phyloP scores from a whole-genome alignment of 768 basidiomycete species.

The Megacollybia marginata region DNA sequence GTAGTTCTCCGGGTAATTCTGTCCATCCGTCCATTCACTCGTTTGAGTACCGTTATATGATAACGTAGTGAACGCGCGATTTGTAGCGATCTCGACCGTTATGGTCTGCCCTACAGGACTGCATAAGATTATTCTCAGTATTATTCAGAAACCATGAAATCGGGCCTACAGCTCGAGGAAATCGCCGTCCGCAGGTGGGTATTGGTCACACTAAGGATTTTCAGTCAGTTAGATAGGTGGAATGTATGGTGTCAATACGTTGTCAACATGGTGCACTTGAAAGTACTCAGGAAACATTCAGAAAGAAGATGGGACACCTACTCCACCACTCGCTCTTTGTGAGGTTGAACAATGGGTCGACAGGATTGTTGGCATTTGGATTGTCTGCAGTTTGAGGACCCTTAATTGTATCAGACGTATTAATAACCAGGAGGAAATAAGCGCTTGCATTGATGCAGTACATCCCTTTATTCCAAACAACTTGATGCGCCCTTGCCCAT shows the following conservation, averaged over 20 bases:
- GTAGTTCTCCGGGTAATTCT: not conserved
- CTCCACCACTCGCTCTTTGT: slow-evolving; percentile 1
- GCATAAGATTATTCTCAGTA: not conserved
- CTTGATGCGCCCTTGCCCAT: slow-evolving; percentile 6
- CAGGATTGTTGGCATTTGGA: slow-evolving; percentile 1
- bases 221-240: not conserved
- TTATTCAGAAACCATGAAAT: not conserved
- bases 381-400: slow-evolving; percentile 1
- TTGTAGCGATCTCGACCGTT: slow-evolving; percentile 41
- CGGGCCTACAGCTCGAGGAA: slow-evolving; percentile 1
- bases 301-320: not conserved
- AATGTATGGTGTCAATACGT: not conserved
- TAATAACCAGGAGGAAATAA: not conserved
- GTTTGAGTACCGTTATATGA: slow-evolving; percentile 31
- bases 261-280: slow-evolving; percentile 2
- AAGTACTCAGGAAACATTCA: not conserved
- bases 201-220: slow-evolving; percentile 2
- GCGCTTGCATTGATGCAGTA: slow-evolving; percentile 5
- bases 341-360: slow-evolving; percentile 3
- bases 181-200: slow-evolving; percentile 3
- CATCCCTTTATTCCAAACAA: slow-evolving; percentile 7
- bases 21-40: slow-evolving; percentile 40
- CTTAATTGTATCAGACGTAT: not conserved
- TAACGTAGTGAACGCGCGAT: slow-evolving; percentile 39
- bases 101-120: slow-evolving; percentile 44